Base-by-base conservation (phyloP, 306 rosid genomes). In the Sicyos edulis region DNA sequence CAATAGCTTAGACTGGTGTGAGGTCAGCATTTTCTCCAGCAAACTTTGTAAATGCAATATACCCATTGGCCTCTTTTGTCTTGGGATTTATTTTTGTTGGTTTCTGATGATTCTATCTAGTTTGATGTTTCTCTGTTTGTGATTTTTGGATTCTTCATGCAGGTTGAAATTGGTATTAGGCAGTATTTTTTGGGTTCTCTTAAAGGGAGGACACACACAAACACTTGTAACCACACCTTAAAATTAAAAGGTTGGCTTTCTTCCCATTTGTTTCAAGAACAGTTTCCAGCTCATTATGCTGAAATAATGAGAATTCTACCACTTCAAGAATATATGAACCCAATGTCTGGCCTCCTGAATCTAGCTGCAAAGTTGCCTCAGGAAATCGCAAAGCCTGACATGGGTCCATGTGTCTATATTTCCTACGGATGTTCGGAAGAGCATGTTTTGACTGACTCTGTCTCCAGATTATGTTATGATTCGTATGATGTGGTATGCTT, bases 241-340 rank as follows among this genome's bases (percentile, higher is more conserved):
- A 95, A 91, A 83, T 75, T 95, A 76, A 89, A 82, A 77, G 97
- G 99, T 63, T 85, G 89, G 89, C 84, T 95, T 69, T 89, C 99
- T 81, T 91, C 99, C 11, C 85, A 85, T 73, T 75, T 95, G 74
- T 89, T 95, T 88, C 84, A 86, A 82, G 92, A 91, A 83, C 87
- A 89, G 83, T 95, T 95, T 86, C 97, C 99, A 37, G 82, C 80
- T 83, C 97, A 95, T 76, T 91, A 81, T 80, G 84, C 85, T 79
- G 86, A 84, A 88, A 81, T 95, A 60, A 82, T 95, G 70, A 82
- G 81, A 72, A 83, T 83, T 72, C 82, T 95, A 64, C 99, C 99
- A 57, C 82, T 91, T 86, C 91, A 86, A 83, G 96, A 95, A 54
- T 95, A 91, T 85, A 89, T 86, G 96, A 91, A 95, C 81, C 99